Conservation (phyloP, 1,139 yeast genomes). For the Protomyces inouyei region DNA sequence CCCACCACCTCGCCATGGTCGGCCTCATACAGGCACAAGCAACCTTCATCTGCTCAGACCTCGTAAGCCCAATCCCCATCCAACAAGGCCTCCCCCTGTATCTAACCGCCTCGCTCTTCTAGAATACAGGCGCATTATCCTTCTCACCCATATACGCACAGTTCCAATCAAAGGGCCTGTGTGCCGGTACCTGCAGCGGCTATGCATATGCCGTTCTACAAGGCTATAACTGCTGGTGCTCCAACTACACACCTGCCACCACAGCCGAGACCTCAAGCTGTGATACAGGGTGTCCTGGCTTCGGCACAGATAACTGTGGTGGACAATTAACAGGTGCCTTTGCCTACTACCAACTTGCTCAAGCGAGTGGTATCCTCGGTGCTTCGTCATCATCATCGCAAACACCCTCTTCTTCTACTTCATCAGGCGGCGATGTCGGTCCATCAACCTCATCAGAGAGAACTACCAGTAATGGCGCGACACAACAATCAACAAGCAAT, state of each 20-base stretch:
- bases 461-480: constrained; percentile 14
- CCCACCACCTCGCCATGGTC: background rate
- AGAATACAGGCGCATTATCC: constrained; percentile 11
- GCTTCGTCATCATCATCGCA: background rate
- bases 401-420: constrained; percentile 2
- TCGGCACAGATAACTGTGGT: constrained; percentile 47
- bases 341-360: constrained; percentile 16
- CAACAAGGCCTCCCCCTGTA: background rate
- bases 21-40: constrained; percentile 4
- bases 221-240: constrained; percentile 56
- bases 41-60: constrained; percentile 4
- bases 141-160: constrained; percentile 32
- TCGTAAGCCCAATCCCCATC: background rate
- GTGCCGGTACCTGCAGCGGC: constrained; percentile 51
- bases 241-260: constrained; percentile 48
- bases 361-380: constrained; percentile 19
- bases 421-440: background rate
- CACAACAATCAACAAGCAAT: constrained; percentile 13
- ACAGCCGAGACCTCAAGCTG: constrained; percentile 44
- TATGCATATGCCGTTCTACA: constrained; percentile 56
- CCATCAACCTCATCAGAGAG: constrained; percentile 4
- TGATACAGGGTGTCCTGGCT: constrained; percentile 48
- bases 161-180: constrained; percentile 54
- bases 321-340: constrained; percentile 36
- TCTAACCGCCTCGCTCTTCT: background rate